Conservation (phyloP, 169 alveolate genomes). For the Plasmodium adleri region DNA sequence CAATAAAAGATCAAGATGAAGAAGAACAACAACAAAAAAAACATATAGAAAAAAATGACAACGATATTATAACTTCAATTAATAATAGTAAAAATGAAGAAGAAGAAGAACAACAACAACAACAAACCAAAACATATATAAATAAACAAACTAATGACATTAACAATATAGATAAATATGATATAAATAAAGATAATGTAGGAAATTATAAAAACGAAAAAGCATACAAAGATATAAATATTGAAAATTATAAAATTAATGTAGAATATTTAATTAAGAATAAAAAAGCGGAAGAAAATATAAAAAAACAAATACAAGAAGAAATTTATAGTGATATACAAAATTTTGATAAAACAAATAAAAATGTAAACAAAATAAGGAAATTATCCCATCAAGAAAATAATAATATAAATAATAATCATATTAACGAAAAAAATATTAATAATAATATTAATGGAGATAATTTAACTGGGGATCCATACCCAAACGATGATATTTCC, state of each 20-base stretch:
- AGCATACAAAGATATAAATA: not conserved
- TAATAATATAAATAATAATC: too few species aligned
- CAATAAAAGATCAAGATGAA: conserved; percentile 15
- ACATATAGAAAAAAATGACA: not conserved
- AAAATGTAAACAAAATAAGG: conserved; percentile 29
- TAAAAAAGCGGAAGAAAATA: conserved; percentile 25
- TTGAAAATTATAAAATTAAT: conserved; percentile 32
- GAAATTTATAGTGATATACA: conserved; percentile 48
- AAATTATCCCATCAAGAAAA: conserved; percentile 6
- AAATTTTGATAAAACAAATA: conserved; percentile 24
- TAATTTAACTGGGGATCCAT: not conserved
- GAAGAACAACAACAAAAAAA: not conserved
- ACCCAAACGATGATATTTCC: not conserved
- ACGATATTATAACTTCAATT: not conserved
- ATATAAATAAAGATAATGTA: not conserved
- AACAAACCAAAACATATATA: not conserved
- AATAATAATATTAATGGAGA: not conserved
- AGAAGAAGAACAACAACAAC: not conserved
- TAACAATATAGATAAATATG: not conserved
- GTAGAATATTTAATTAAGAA: conserved; percentile 32
- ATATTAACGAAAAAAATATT: not conserved
- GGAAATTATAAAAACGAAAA: not conserved
- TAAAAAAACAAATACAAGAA: conserved; percentile 32
- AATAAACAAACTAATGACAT: not conserved
- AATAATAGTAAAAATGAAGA: not conserved